A percentile compares a stretch with the other conserved stretches of the same genome.
Conservation (phyloP, 345 rosid species). For the Acer saccharum region DNA sequence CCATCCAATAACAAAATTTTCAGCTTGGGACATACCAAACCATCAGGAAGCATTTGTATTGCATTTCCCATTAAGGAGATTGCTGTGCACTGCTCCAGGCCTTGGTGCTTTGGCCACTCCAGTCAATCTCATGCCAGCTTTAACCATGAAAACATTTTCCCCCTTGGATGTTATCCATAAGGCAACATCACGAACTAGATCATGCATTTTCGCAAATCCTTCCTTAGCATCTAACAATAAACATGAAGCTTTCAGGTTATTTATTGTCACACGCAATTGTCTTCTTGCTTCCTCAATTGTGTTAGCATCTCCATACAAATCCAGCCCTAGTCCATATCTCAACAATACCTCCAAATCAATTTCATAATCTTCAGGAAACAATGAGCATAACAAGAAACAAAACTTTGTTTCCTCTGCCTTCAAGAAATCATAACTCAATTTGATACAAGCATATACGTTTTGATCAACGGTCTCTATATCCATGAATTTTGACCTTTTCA, state of each 20-base stretch:
- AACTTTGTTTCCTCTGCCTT: neutral
- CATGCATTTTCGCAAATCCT: constrained; percentile 15
- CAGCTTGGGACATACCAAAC: constrained; percentile 9
- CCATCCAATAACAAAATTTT: neutral
- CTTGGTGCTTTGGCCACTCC: constrained; percentile 11
- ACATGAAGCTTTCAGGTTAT: neutral
- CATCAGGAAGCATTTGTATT: neutral
- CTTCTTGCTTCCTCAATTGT: constrained; percentile 11
- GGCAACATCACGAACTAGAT: constrained; percentile 2
- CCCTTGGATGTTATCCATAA: neutral
- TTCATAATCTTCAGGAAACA: constrained; percentile 21
- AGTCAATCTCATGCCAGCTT: neutral
- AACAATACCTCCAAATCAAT: neutral
- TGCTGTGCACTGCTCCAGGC: neutral
- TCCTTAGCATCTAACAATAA: neutral
- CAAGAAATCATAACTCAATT: constrained; percentile 8
- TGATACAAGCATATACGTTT: neutral
- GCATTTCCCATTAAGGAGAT: neutral
- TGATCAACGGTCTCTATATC: neutral
- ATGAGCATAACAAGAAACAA: constrained; percentile 14
- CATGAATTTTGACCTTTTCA: constrained; percentile 10
- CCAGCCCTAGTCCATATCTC: constrained; percentile 2
- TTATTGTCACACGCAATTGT: neutral
- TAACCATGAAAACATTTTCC: neutral
- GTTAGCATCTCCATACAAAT: neutral